These are phyloP conservation scores for Comarum palustre DNA, from an alignment of 306 rosid species.

Conservation along the genomic window DNA sequence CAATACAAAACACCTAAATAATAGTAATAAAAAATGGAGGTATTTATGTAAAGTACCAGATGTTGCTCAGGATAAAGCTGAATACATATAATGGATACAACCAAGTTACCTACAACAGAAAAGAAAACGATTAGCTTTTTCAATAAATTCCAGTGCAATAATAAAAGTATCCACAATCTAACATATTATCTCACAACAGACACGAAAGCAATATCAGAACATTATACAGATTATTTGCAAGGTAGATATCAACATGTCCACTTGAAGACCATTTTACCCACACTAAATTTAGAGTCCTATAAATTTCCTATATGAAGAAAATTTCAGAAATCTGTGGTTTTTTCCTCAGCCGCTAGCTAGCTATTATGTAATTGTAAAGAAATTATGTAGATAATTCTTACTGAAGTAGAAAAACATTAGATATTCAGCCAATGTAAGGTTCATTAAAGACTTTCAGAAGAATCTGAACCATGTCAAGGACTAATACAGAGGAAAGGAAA, in stretches of 20 bases:
- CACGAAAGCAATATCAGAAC: not conserved
- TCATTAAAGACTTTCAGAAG: not conserved
- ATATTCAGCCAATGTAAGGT: not conserved
- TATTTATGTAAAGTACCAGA: constrained; percentile 55
- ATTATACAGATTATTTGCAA: not conserved
- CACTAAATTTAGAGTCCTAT: not conserved
- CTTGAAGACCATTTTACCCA: not conserved
- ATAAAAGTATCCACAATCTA: not conserved
- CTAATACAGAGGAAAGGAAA: not conserved
- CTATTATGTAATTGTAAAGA: not conserved
- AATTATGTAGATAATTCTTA: not conserved
- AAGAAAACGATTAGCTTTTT: constrained; percentile 20
- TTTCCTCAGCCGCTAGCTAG: not conserved
- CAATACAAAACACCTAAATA: constrained; percentile 13
- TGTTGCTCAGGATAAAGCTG: constrained; percentile 72
- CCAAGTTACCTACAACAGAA: constrained; percentile 66
- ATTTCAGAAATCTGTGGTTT: not conserved
- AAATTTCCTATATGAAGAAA: not conserved
- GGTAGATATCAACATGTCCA: not conserved
- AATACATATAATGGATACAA: constrained; percentile 78
- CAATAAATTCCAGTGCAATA: not conserved
- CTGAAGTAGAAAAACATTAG: not conserved
- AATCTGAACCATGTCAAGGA: not conserved
- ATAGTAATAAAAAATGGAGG: not conserved
- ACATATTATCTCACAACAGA: not conserved